Conservation (phyloP, 257 asterid genomes). For the Solanum appendiculatum region DNA sequence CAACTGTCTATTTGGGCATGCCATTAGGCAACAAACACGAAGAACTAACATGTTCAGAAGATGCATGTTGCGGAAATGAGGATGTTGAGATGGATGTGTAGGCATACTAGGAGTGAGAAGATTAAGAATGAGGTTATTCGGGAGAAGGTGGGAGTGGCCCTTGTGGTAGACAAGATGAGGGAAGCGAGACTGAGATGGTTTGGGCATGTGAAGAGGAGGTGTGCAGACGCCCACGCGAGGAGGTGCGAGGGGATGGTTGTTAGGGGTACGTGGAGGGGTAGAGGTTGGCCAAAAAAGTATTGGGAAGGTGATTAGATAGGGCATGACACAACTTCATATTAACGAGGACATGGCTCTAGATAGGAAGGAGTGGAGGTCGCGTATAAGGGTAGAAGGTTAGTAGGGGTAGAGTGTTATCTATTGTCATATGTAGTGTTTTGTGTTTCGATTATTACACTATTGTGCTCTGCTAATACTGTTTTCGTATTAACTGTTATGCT, state of each 20-base stretch:
- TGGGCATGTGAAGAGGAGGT: background rate
- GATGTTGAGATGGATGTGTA: background rate
- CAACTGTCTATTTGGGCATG: background rate
- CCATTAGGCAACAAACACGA: background rate
- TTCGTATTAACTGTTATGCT: no score
- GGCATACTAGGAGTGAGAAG: background rate
- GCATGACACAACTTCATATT: no score
- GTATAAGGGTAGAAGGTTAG: no score
- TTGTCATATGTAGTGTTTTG: no score
- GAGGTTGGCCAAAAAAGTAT: background rate
- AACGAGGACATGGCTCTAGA: no score
- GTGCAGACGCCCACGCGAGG: background rate
- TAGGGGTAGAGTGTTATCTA: no score
- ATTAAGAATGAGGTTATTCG: background rate
- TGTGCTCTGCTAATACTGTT: no score
- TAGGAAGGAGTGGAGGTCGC: no score
- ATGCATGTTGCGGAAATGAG: background rate
- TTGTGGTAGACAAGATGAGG: background rate
- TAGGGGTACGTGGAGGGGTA: background rate
- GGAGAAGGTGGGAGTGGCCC: background rate
- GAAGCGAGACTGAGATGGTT: background rate
- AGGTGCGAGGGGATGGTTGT: background rate
- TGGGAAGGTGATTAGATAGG: background rate
- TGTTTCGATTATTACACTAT: no score
- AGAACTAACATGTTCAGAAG: background rate